Base-by-base conservation (phyloP, 495 filamentous ascomycete genomes). In the Penicillium riverlandense region DNA sequence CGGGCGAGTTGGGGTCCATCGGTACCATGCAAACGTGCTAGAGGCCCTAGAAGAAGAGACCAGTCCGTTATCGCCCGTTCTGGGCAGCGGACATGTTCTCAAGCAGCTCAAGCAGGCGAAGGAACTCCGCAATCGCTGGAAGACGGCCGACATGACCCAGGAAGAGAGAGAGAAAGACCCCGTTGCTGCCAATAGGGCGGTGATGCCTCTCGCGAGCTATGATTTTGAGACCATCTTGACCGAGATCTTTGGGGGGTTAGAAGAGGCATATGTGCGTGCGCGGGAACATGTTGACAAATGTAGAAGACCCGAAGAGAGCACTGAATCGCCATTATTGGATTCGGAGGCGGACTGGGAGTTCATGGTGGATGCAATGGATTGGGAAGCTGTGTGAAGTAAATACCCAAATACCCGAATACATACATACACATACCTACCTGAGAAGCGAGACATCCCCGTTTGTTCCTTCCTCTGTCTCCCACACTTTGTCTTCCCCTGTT, bases 321-420 rank as follows among this genome's bases (percentile, higher is more conserved):
- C 43, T 36, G 33, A 12, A 11, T 36, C 43, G 10, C 34, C 30
- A 1, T 36, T 15, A 11, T 13, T 7, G 12, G 36, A 39, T 8
- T 55, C 65, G 14, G 67, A 67, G 29, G 57, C 58, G 29, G 63
- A 75, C 31, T 80, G 75, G 73, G 78, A 70, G 33, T 81, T 79
- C 39, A 79, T 83, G 64, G 72, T 77, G 13, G 79, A 83, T 50
- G 79, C 78, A 0, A 83, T 83, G 80, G 80, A 83, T 49, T 78
- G 77, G 78, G 74, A 81, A 48, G 71, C 70, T 13, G 74, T 81
- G 29, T 61, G 46, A 50, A 28, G 27, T 6, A 12, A n/a, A 12
- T 34, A 11, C 10, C 10, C 10, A 12, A 9, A 33, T 33, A 9
- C n/a, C n/a, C n/a, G 31, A 33, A 9, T 33, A n/a, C 31, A 33